Evolutionary conservation across 352 stramenopile genomes (phyloP), one percentile per base, ranked within the genome.

Genomic region (Pythium dissimile): DNA sequence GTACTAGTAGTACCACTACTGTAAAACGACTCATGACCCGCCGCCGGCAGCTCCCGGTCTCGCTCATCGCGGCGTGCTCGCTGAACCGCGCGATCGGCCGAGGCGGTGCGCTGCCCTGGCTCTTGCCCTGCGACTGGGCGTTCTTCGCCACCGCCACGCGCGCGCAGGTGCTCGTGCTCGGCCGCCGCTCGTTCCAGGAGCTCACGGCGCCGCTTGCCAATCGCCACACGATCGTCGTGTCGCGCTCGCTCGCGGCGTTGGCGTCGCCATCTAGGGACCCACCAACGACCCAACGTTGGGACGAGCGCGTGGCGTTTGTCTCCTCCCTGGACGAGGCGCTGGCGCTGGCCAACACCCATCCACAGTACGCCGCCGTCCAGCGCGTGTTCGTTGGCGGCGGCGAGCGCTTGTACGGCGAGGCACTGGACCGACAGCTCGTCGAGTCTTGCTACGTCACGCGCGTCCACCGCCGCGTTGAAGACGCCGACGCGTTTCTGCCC

Each of bases 31-130:
- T n/a, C n/a, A 37, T 37, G 31, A 37, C 8, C 13, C 31, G 31
- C 31, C 38, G 38, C 20, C 31, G 31, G 31, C n/a, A n/a, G 1
- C 24, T 50, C 2, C 78, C 70, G 0, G 71, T 86, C 42, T 80
- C 80, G 39, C 65, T 92, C 31, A 85, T 92, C 49, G 76, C 74
- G 15, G 82, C 82, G 7, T 88, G 78, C 54, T 83, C 80, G 32
- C 46, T 89, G 9, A 86, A 92, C 62, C 71, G 77, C 42, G 76
- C 77, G 34, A 92, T 90, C 49, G 82, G 82, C 9, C 63, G 59
- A 24, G 49, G 63, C 18, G 82, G 80, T 5, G 64, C 48, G 18
- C 59, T 90, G 37, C 82, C 82, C 20, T 92, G 82, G 82, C 52
- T 56, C 15, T 44, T 92, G 16, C 76, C 82, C 12, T 66, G 64